These are phyloP conservation scores for Starmerella apicola DNA, from an alignment of 805 yeast species.

Conservation along the genomic window DNA sequence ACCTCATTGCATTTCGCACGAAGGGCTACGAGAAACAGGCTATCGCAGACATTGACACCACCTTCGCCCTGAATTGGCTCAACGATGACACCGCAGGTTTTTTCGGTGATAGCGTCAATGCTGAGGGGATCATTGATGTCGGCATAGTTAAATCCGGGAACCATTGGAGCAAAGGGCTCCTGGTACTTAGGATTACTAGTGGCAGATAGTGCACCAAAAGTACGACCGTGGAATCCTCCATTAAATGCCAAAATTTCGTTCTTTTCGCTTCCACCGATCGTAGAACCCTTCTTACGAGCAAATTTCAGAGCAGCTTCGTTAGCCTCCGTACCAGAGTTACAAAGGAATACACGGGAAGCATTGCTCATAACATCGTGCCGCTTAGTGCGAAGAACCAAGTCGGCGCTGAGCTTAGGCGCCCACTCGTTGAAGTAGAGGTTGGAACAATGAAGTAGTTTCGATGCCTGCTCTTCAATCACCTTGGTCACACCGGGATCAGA, in stretches of 20 bases:
- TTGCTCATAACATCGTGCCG: constrained; percentile 65
- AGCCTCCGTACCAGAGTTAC: constrained; percentile 69
- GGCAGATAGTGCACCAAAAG: constrained; percentile 84
- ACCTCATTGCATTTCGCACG: constrained; percentile 54
- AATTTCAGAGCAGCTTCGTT: constrained; percentile 70
- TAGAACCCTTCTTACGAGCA: constrained; percentile 68
- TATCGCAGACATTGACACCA: constrained; percentile 61
- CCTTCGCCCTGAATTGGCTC: constrained; percentile 99
- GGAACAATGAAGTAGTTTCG: constrained; percentile 66
- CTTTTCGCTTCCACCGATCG: constrained; percentile 34
- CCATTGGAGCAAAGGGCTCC: constrained; percentile 75
- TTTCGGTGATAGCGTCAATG: constrained; percentile 47
- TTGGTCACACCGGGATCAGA: constrained; percentile 61
- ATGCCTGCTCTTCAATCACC: constrained; percentile 59
- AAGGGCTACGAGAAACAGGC: constrained; percentile 53
- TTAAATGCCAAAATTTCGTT: constrained; percentile 75
- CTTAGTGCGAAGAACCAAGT: constrained; percentile 56
- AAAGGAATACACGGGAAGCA: constrained; percentile 62
- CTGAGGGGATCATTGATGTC: constrained; percentile 46
- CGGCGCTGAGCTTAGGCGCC: constrained; percentile 66
- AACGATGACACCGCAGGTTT: constrained; percentile 81
- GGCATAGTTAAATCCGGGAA: constrained; percentile 78
- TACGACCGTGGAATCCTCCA: constrained; percentile 88
- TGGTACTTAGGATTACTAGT: constrained; percentile 92
- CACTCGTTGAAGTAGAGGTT: constrained; percentile 76